Base-by-base conservation (phyloP, 495 filamentous ascomycete genomes). In the Hyaloscypha finlandica region DNA sequence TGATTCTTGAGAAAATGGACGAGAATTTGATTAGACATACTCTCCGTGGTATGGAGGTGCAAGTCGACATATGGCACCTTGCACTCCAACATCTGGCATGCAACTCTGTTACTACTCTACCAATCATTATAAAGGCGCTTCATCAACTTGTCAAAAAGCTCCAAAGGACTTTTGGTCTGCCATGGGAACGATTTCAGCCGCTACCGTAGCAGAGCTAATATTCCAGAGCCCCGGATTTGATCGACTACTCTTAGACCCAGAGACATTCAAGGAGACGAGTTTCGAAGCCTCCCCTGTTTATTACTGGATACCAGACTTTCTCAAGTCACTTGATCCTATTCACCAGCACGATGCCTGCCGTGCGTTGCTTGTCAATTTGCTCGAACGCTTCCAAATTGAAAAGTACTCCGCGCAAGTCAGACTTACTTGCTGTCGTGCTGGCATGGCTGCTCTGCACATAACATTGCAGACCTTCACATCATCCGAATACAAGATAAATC, bases 141-240 rank as follows among this genome's bases (percentile, higher is more conserved):
- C 82, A 83, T 33, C 80, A 75, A 11, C 81, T 97, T 16, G 77
- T 97, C 53, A 84, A 88, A 64, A 90, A 90, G 89, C 91, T 0
- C 84, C 91, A 0, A 84, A 82, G 53, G 89, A 90, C 64, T 96
- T 96, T 71, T 97, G 93, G 93, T 88, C 89, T 68, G 90, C 92
- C 1, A 90, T 92, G 80, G 90, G 90, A 35, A 83, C 89, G 19
- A 90, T 93, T 55, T 89, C 90, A 2, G 89, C 92, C 8, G 85
- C 87, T 35, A 81, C 86, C 32, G 81, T 96, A 51, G 85, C 90
- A 57, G 91, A 96, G 68, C 85, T 90, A 60, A 85, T 95, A 56
- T 89, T 94, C 73, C 84, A 84, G 60, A 92, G 88, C 69, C 84
- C 87, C 20, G 86, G 87, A 39, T 89, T 92, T 67, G 81, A 85